phyloP scores from a whole-genome alignment of 108 stramenopile species.

The Asterionellopsis glacialis region DNA sequence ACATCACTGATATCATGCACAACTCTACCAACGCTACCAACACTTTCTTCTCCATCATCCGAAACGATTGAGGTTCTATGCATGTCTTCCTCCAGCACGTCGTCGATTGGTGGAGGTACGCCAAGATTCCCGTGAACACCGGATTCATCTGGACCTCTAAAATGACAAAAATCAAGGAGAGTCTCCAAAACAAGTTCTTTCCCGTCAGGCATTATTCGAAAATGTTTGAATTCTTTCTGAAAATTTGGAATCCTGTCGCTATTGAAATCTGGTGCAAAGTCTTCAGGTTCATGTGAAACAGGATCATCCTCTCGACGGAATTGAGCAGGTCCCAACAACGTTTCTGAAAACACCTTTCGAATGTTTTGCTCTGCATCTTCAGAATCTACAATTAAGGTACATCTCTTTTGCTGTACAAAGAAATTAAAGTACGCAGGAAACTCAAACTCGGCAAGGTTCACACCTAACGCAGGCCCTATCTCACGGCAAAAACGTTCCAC shows the following conservation, averaged over 20 bases:
- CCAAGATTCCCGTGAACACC: constrained; percentile 53
- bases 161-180: constrained; percentile 77
- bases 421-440: constrained; percentile 97
- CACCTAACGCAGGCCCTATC: constrained; percentile 86
- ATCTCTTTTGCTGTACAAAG: constrained; percentile 79
- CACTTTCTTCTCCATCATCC: constrained; percentile 8
- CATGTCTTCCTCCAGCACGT: constrained; percentile 8
- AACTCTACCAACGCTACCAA: constrained; percentile 11
- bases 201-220: constrained; percentile 80
- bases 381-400: constrained; percentile 83
- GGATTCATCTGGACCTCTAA: constrained; percentile 46
- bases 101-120: constrained; percentile 36
- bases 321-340: constrained; percentile 74
- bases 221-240: constrained; percentile 82
- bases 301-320: constrained; percentile 54
- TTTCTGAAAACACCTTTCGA: constrained; percentile 78
- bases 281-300: constrained; percentile 58
- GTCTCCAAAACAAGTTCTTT: constrained; percentile 74
- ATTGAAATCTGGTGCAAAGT: constrained; percentile 79
- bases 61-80: not conserved
- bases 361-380: constrained; percentile 80
- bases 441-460: constrained; percentile 94
- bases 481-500: constrained; percentile 87
- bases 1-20: constrained; percentile 3
- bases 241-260: constrained; percentile 82